phyloP scores from a whole-genome alignment of 306 rosid species.

The Vigna reflexopilosa region DNA sequence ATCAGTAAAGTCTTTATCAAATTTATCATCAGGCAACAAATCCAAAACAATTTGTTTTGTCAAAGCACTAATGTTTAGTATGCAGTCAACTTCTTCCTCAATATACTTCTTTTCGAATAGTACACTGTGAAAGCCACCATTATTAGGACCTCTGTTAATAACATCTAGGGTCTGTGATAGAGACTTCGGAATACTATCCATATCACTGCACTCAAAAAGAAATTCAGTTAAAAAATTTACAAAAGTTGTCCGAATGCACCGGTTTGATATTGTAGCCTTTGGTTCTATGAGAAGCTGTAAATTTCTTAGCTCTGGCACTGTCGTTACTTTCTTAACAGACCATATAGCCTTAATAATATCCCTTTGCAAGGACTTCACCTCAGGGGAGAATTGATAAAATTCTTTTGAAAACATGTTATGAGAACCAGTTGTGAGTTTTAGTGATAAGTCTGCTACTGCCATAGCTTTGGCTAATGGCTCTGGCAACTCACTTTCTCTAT shows the following conservation, averaged over 20 bases:
- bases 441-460: slow-evolving; percentile 77
- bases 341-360: slow-evolving; percentile 76
- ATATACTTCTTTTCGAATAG: slow-evolving; percentile 50
- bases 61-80: slow-evolving; percentile 76
- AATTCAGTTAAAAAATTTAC: slow-evolving; percentile 63
- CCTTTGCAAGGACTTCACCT: slow-evolving; percentile 66
- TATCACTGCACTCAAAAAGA: slow-evolving; percentile 73
- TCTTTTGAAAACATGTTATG: slow-evolving; percentile 51
- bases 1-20: slow-evolving; percentile 66
- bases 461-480: slow-evolving; percentile 82
- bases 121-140: slow-evolving; percentile 1
- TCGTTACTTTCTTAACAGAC: slow-evolving; percentile 51
- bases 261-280: slow-evolving; percentile 53
- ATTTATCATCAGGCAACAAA: slow-evolving; percentile 59
- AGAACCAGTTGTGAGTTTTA: slow-evolving; percentile 58
- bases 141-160: slow-evolving; percentile 55
- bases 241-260: slow-evolving; percentile 57
- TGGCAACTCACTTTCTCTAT: slow-evolving; percentile 58
- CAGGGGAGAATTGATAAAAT: slow-evolving; percentile 66
- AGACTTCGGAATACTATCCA: slow-evolving; percentile 68
- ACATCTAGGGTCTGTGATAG: slow-evolving; percentile 57
- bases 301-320: slow-evolving; percentile 54
- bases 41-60: slow-evolving; percentile 71
- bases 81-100: slow-evolving; percentile 69
- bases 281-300: slow-evolving; percentile 70